These are phyloP conservation scores for Globisporangium cylindrosporum DNA, from an alignment of 352 stramenopile species.

Conservation along the genomic window DNA sequence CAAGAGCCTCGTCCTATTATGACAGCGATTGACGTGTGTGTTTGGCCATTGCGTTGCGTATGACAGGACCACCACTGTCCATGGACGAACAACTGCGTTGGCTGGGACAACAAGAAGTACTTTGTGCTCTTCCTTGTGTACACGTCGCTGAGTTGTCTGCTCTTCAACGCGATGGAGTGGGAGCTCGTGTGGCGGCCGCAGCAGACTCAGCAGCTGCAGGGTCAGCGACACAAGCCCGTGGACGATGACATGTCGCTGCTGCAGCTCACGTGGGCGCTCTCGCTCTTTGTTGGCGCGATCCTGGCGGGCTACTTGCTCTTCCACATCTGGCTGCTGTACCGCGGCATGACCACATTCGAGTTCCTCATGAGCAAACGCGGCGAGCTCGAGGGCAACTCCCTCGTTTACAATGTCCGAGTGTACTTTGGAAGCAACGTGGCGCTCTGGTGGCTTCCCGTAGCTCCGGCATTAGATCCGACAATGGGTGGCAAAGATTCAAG, in stretches of 20 bases:
- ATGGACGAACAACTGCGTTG: constrained; percentile 87
- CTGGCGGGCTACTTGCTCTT: constrained; percentile 72
- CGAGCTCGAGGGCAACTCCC: constrained; percentile 43
- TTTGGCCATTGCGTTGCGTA: neutral
- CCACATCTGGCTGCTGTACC: constrained; percentile 65
- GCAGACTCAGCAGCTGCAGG: neutral
- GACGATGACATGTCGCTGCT: constrained; percentile 28
- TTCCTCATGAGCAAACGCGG: constrained; percentile 51
- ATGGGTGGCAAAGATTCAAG: constrained; percentile 22
- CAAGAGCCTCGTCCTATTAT: neutral
- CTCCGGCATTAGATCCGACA: constrained; percentile 32
- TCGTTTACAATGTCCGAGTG: constrained; percentile 49
- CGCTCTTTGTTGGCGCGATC: constrained; percentile 48
- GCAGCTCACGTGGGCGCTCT: constrained; percentile 46
- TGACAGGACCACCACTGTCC: constrained; percentile 76
- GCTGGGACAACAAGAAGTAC: constrained; percentile 81
- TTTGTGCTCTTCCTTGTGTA: constrained; percentile 82
- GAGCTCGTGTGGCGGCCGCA: constrained; percentile 25
- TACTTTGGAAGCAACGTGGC: constrained; percentile 62
- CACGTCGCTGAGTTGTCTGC: constrained; percentile 60
- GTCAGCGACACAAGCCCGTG: constrained; percentile 1
- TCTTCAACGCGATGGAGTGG: constrained; percentile 47
- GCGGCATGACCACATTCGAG: constrained; percentile 76
- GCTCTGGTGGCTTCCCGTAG: constrained; percentile 58
- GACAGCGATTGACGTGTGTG: neutral